Conservation (phyloP, 2,329 filamentous ascomycete species). For the Fusarium circinatum region DNA sequence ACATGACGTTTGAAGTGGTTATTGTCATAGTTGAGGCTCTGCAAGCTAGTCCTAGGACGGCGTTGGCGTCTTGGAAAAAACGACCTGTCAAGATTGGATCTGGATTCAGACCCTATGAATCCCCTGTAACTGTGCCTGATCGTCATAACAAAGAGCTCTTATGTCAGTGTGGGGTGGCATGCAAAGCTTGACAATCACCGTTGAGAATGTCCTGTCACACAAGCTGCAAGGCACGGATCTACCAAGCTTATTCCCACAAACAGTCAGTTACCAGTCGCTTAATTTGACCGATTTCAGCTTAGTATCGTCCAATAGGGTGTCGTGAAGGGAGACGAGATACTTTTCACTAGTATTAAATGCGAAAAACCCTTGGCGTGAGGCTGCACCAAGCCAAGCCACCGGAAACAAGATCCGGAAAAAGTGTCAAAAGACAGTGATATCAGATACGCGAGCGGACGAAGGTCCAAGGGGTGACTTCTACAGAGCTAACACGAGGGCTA, state of each 20-base stretch:
- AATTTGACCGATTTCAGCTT: background rate
- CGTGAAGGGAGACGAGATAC: background rate
- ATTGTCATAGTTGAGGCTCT: background rate
- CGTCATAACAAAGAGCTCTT: background rate
- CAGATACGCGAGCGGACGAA: background rate
- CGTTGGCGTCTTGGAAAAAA: background rate
- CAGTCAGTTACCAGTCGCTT: too few relatives aligned
- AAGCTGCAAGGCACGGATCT: slow-evolving; percentile 21
- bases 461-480: too few relatives aligned
- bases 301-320: background rate
- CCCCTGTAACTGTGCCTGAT: background rate
- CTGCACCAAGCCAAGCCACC: slow-evolving; percentile 16
- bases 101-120: background rate
- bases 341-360: background rate
- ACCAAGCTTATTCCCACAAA: background rate
- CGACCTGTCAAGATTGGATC: background rate
- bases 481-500: background rate
- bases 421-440: slow-evolving; percentile 8
- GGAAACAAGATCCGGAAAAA: slow-evolving; percentile 6
- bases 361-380: slow-evolving; percentile 7
- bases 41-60: background rate
- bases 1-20: background rate
- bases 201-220: slow-evolving; percentile 1
- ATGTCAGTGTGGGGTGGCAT: background rate
- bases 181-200: background rate